Evolutionary conservation across 2,329 filamentous ascomycete species (phyloP).

Genomic region (Diaporthe longicolla): DNA sequence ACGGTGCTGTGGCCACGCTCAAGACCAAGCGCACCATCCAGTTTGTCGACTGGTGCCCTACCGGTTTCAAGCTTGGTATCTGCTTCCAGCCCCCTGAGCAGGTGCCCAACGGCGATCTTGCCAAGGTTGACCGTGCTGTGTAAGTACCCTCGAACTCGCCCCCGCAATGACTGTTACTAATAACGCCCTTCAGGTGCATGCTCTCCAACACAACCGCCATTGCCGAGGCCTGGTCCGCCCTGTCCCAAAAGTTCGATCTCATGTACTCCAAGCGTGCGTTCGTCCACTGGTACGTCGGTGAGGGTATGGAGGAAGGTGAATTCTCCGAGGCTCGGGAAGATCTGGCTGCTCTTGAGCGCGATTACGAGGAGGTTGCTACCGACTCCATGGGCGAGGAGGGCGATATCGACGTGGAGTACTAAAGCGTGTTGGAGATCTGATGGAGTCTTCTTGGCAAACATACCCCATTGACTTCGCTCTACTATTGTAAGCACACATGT

Average conservation of each 20-base stretch:
- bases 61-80: slow-evolving; percentile 99
- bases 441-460: slow-evolving; percentile 37
- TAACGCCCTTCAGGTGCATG: slow-evolving; percentile 79
- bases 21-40: slow-evolving; percentile 99
- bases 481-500: slow-evolving; percentile 30
- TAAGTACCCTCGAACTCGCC: slow-evolving; percentile 67
- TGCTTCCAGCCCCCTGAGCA: slow-evolving; percentile 98
- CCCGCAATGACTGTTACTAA: neutral
- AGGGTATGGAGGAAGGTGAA: slow-evolving; percentile 99
- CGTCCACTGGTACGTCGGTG: slow-evolving; percentile 99
- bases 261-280: slow-evolving; percentile 99
- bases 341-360: slow-evolving; percentile 95
- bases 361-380: slow-evolving; percentile 98
- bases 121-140: slow-evolving; percentile 98
- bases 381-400: slow-evolving; percentile 93
- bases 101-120: slow-evolving; percentile 96
- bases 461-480: slow-evolving; percentile 41
- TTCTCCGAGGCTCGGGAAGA: slow-evolving; percentile 99
- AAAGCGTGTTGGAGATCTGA: slow-evolving; percentile 54
- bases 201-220: slow-evolving; percentile 99
- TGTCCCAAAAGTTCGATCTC: slow-evolving; percentile 98
- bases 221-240: slow-evolving; percentile 95
- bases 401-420: slow-evolving; percentile 91
- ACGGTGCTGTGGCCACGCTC: slow-evolving; percentile 91
- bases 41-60: slow-evolving; percentile 99